phyloP scores from a whole-genome alignment of 2,329 filamentous ascomycete genomes.

The Colletotrichum sp. region DNA sequence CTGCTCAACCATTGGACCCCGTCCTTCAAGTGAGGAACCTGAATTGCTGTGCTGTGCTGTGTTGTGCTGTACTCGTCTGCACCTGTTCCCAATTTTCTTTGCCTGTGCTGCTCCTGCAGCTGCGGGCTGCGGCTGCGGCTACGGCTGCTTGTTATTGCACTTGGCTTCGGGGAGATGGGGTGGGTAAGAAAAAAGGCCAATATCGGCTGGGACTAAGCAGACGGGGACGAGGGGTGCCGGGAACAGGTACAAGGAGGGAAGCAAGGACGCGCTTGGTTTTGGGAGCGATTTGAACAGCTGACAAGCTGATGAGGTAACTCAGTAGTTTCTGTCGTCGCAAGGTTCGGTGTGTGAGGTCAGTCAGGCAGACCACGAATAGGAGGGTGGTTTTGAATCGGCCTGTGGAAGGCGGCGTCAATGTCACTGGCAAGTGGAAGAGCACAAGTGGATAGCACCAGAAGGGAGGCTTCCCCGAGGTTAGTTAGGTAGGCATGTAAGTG shows the following conservation, averaged over 20 bases:
- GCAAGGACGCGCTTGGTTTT: conserved; percentile 9
- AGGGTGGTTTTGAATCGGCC: not conserved
- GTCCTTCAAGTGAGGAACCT: not conserved
- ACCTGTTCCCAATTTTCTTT: not conserved
- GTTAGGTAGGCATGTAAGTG: not conserved
- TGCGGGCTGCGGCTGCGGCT: not conserved
- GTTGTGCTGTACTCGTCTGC: not conserved
- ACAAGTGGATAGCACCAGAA: not conserved
- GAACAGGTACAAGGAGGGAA: not conserved
- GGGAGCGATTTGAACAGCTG: conserved; percentile 11
- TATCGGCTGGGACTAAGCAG: conserved; percentile 2
- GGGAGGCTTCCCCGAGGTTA: not conserved
- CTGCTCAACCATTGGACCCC: not conserved
- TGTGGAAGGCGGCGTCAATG: not conserved
- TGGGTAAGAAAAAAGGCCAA: conserved; percentile 3
- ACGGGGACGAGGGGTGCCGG: conserved; percentile 1
- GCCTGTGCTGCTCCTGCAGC: not conserved
- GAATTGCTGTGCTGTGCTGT: not conserved
- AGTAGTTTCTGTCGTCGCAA: conserved; percentile 6
- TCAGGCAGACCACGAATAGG: not conserved
- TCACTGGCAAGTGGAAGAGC: not conserved
- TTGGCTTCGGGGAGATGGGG: not conserved
- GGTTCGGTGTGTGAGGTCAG: not conserved
- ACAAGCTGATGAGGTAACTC: conserved; percentile 14
- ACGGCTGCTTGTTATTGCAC: not conserved